These are phyloP conservation scores for Phialophora chinensis DNA, from an alignment of 2,329 filamentous ascomycete species.

Conservation along the genomic window DNA sequence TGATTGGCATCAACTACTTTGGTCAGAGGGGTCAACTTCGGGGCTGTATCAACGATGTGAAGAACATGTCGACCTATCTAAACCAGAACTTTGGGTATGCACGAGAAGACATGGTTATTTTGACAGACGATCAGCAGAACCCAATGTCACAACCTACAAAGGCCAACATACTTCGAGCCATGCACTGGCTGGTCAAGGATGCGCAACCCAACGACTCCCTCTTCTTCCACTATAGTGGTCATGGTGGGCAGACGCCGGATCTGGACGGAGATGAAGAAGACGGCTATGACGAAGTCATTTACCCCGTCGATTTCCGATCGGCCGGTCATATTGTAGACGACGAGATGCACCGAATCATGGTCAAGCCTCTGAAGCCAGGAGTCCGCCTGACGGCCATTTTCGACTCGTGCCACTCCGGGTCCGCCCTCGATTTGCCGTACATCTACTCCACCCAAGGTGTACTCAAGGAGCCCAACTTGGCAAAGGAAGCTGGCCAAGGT, in stretches of 20 bases:
- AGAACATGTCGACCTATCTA: constrained; percentile 93
- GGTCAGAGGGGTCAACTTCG: constrained; percentile 86
- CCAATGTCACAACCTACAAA: constrained; percentile 97
- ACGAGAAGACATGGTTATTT: constrained; percentile 93
- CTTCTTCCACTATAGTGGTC: constrained; percentile 90
- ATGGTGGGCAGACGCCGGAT: constrained; percentile 77
- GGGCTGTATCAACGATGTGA: constrained; percentile 96
- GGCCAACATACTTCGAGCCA: constrained; percentile 89
- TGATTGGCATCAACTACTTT: constrained; percentile 98
- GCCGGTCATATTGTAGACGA: constrained; percentile 79
- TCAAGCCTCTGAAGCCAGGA: constrained; percentile 76
- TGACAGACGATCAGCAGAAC: constrained; percentile 96
- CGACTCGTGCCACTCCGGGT: constrained; percentile 71
- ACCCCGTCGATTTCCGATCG: constrained; percentile 73
- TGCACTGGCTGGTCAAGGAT: constrained; percentile 98
- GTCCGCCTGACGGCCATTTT: constrained; percentile 77
- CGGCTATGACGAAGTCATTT: constrained; percentile 78
- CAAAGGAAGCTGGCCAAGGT: constrained; percentile 70
- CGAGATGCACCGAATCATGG: constrained; percentile 78
- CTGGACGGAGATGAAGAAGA: constrained; percentile 77
- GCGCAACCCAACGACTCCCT: constrained; percentile 90
- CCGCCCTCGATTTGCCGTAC: constrained; percentile 70
- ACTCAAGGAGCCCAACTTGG: constrained; percentile 72
- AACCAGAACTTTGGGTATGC: constrained; percentile 90
- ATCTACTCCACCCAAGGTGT: constrained; percentile 71